A percentile compares a stretch with the other conserved stretches of the same genome.
phyloP scores from a whole-genome alignment of 2,329 filamentous ascomycete species.

The Aotearoamyces nothofagi region DNA sequence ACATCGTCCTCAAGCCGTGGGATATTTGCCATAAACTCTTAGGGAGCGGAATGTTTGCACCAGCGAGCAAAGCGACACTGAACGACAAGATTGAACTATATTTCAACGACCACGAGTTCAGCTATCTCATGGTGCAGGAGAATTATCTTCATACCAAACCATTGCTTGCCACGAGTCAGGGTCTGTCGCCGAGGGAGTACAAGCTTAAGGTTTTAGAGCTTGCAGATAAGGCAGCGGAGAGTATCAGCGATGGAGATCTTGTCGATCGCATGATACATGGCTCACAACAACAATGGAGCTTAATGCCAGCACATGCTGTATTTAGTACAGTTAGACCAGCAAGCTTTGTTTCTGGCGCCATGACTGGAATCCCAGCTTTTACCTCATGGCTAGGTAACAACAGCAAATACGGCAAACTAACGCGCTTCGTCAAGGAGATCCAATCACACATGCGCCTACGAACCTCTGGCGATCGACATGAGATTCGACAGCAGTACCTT shows the following conservation, averaged over 20 bases:
- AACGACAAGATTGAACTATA: slow-evolving; percentile 99
- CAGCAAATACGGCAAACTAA: slow-evolving; percentile 68
- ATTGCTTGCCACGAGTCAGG: slow-evolving; percentile 37
- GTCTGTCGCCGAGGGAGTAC: slow-evolving; percentile 50
- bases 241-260: slow-evolving; percentile 92
- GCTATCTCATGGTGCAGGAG: slow-evolving; percentile 93
- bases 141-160: slow-evolving; percentile 87
- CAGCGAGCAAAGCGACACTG: slow-evolving; percentile 68
- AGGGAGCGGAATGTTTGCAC: slow-evolving; percentile 70
- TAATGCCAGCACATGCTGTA: slow-evolving; percentile 92
- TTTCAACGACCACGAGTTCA: slow-evolving; percentile 98
- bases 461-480: slow-evolving; percentile 80
- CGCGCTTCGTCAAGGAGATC: slow-evolving; percentile 77
- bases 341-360: slow-evolving; percentile 70
- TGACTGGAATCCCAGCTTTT: slow-evolving; percentile 58
- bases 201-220: slow-evolving; percentile 76
- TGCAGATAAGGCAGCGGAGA: slow-evolving; percentile 76
- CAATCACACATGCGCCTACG: slow-evolving; percentile 93
- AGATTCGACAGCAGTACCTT: slow-evolving; percentile 88
- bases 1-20: slow-evolving; percentile 93
- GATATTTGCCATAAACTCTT: slow-evolving; percentile 93
- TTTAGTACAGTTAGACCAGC: slow-evolving; percentile 91
- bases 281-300: slow-evolving; percentile 91
- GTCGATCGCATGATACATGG: slow-evolving; percentile 98
- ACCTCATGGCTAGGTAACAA: slow-evolving; percentile 92